Evolutionary conservation across 768 basidiomycete genomes (phyloP).

Genomic region (Cystofilobasidium capitatum): DNA sequence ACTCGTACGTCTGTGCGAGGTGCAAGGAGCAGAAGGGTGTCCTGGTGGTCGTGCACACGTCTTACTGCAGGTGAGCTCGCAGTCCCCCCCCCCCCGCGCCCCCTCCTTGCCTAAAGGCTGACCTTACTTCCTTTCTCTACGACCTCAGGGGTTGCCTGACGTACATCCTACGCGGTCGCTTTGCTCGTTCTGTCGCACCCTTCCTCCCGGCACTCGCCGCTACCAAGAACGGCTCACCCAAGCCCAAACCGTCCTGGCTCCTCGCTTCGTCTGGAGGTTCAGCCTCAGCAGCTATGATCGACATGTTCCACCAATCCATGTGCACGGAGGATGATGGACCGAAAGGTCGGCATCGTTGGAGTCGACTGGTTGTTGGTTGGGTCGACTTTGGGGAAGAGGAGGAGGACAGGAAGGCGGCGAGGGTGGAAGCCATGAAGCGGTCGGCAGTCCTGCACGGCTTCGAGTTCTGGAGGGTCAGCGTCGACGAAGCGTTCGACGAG

Average conservation of each 20-base stretch:
- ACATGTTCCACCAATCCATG: slow-evolving; percentile 16
- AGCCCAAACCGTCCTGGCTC: slow-evolving; percentile 15
- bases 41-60: slow-evolving; percentile 16
- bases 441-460: slow-evolving; percentile 10
- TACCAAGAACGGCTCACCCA: neutral
- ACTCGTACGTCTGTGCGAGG: slow-evolving; percentile 19
- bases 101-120: neutral
- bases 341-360: slow-evolving; percentile 21
- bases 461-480: slow-evolving; percentile 13
- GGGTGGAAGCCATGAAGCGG: neutral
- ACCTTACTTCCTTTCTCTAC: neutral
- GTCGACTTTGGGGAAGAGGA: slow-evolving; percentile 20
- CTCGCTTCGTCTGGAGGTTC: slow-evolving; percentile 24
- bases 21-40: slow-evolving; percentile 24
- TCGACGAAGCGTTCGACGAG: slow-evolving; percentile 22
- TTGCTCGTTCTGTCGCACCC: neutral
- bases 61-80: slow-evolving; percentile 24
- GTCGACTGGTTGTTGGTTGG: slow-evolving; percentile 22
- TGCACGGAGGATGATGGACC: neutral
- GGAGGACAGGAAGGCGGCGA: neutral
- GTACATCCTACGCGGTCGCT: neutral
- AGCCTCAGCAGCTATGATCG: slow-evolving; percentile 15
- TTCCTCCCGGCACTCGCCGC: neutral
- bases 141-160: neutral
- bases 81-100: slow-evolving; percentile 4